Percentiles rank a stretch among this genome's conserved stretches.
These are phyloP conservation scores for Halteria grandinella DNA, from an alignment of 73 alveolate species.

Conservation along the genomic window DNA sequence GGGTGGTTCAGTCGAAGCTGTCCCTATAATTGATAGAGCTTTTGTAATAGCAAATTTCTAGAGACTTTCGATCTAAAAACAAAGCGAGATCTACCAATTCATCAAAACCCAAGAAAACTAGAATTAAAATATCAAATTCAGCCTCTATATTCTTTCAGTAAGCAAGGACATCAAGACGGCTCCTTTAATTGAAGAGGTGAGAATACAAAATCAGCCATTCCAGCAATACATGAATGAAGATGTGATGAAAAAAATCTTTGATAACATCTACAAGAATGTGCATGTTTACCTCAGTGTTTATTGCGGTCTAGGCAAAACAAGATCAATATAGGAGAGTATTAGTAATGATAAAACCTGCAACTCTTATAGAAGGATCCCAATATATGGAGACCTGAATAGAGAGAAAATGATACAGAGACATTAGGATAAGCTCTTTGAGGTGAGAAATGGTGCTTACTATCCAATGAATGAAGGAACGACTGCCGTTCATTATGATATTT, in stretches of 20 bases:
- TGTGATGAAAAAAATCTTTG: neutral
- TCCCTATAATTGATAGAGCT: neutral
- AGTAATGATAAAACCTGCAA: neutral
- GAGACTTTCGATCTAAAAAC: neutral
- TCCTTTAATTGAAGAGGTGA: neutral
- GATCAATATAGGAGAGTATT: neutral
- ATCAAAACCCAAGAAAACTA: neutral
- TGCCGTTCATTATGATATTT: constrained; percentile 29
- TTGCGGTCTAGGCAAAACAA: constrained; percentile 33
- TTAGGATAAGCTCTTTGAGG: neutral
- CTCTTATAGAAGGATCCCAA: constrained; percentile 31
- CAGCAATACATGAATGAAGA: constrained; percentile 13
- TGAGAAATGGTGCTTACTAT: neutral
- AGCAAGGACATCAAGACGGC: neutral
- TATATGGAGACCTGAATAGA: constrained; percentile 3
- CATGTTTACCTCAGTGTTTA: neutral
- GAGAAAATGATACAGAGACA: neutral
- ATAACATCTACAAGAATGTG: neutral
- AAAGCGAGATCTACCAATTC: neutral
- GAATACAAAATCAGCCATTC: neutral
- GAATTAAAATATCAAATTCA: neutral
- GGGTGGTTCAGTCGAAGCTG: no score
- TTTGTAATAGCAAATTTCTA: constrained; percentile 33
- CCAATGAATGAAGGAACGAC: no score
- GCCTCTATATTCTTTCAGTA: neutral